These are phyloP conservation scores for Pachysolen tannophilus DNA, from an alignment of 805 yeast species.

Conservation along the genomic window DNA sequence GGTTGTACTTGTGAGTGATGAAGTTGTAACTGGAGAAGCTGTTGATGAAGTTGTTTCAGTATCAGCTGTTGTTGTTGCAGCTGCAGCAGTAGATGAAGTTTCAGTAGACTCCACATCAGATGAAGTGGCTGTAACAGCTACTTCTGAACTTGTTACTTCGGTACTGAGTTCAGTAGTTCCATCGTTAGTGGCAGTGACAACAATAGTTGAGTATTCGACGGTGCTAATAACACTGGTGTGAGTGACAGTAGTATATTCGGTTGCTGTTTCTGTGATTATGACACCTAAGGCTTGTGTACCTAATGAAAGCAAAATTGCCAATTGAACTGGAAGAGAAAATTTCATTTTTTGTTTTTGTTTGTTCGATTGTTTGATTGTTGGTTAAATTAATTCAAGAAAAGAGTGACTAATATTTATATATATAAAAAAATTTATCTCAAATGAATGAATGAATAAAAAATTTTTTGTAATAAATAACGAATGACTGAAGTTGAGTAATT, in stretches of 20 bases:
- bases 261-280: constrained; percentile 6
- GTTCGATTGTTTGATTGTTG: neutral
- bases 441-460: neutral
- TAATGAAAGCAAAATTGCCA: constrained; percentile 6
- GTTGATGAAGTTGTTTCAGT: constrained; percentile 13
- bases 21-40: constrained; percentile 10
- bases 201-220: constrained; percentile 3
- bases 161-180: constrained; percentile 1
- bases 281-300: constrained; percentile 8
- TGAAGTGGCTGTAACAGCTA: constrained; percentile 9
- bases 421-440: neutral
- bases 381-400: neutral
- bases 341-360: constrained; percentile 6
- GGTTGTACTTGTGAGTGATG: constrained; percentile 14
- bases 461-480: neutral
- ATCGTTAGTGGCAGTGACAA: constrained; percentile 6
- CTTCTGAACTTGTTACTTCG: constrained; percentile 1
- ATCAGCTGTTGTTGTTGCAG: constrained; percentile 10
- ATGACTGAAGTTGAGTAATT: constrained; percentile 1
- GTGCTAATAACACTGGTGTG: constrained; percentile 4
- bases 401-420: constrained; percentile 5
- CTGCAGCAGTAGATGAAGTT: constrained; percentile 10
- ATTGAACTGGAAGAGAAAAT: constrained; percentile 8
- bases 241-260: constrained; percentile 6
- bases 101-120: constrained; percentile 6